Evolutionary conservation across 2,329 filamentous ascomycete species (phyloP).

Genomic region (Alternaria sp.): DNA sequence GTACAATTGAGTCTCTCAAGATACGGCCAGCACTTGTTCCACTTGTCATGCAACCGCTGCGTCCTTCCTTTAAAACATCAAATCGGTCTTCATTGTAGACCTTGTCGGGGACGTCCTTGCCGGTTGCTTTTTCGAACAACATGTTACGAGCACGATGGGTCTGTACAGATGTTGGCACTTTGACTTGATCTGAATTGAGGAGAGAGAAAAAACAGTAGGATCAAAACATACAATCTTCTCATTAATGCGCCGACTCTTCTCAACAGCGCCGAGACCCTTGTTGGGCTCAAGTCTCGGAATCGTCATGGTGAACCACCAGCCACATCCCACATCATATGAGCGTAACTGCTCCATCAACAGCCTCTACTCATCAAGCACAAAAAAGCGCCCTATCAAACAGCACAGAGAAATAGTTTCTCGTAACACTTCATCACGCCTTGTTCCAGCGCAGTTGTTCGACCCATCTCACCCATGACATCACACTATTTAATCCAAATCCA

Average conservation of each 20-base stretch:
- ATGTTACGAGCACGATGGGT: conserved; percentile 60
- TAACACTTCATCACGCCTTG: background rate
- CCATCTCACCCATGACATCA: conserved; percentile 5
- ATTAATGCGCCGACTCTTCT: conserved; percentile 53
- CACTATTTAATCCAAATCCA: background rate
- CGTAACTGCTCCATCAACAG: conserved; percentile 2
- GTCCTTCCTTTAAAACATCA: conserved; percentile 8
- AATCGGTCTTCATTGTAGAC: conserved; percentile 55
- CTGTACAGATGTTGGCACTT: conserved; percentile 20
- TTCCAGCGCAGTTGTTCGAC: conserved; percentile 1
- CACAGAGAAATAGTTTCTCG: background rate
- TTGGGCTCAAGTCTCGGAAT: conserved; percentile 6
- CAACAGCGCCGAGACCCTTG: conserved; percentile 35
- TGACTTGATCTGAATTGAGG: background rate
- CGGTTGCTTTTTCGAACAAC: conserved; percentile 64
- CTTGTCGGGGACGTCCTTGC: conserved; percentile 60
- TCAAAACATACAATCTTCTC: conserved; percentile 48
- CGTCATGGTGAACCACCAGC: conserved; percentile 9
- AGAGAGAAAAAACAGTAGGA: too few relatives aligned
- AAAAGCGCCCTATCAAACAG: conserved; percentile 1
- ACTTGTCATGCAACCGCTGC: conserved; percentile 20
- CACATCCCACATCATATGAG: conserved; percentile 7
- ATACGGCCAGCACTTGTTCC: conserved; percentile 24
- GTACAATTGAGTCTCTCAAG: conserved; percentile 27
- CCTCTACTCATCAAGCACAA: background rate